Percentiles rank a stretch among this genome's conserved stretches.
Evolutionary conservation across 352 stramenopile species (phyloP).

Genomic region (Pythium guiyangense): DNA sequence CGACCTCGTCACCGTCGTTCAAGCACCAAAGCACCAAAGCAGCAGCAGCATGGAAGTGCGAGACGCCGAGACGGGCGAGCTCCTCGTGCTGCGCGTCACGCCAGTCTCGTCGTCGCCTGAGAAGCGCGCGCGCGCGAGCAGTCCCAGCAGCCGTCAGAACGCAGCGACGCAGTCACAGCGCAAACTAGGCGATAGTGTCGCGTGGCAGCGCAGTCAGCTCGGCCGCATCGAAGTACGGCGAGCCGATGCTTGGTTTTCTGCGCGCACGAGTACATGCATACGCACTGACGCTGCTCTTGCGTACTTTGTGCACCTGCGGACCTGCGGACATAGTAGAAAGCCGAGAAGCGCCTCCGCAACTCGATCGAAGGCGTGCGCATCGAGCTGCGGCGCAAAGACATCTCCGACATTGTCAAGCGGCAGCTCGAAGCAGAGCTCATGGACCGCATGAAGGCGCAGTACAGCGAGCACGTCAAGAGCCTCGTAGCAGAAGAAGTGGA

Average conservation of each 20-base stretch:
- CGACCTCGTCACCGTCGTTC: no score
- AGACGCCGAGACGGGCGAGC: conserved; percentile 64
- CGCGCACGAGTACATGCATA: not conserved
- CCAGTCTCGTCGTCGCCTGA: not conserved
- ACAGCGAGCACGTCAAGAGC: conserved; percentile 43
- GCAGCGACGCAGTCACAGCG: conserved; percentile 57
- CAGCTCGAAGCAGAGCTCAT: conserved; percentile 48
- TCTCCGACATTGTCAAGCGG: conserved; percentile 28
- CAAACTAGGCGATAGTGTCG: conserved; percentile 36
- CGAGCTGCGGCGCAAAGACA: conserved; percentile 38
- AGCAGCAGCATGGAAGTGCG: conserved; percentile 44
- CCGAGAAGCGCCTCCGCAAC: conserved; percentile 33
- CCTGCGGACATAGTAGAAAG: conserved; percentile 26
- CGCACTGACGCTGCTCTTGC: not conserved
- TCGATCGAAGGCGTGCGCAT: conserved; percentile 46
- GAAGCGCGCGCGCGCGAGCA: conserved; percentile 1
- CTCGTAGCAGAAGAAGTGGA: conserved; percentile 60
- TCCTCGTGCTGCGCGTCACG: conserved; percentile 25
- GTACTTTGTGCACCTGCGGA: not conserved
- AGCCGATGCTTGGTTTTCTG: not conserved
- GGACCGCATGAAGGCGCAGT: conserved; percentile 58
- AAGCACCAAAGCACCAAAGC: no score
- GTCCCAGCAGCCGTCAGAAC: conserved; percentile 14
- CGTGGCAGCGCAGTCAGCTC: conserved; percentile 47
- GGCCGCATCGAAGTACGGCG: conserved; percentile 37